These are phyloP conservation scores for Aspergillus sp. DNA, from an alignment of 2,329 filamentous ascomycete species.

Conservation along the genomic window DNA sequence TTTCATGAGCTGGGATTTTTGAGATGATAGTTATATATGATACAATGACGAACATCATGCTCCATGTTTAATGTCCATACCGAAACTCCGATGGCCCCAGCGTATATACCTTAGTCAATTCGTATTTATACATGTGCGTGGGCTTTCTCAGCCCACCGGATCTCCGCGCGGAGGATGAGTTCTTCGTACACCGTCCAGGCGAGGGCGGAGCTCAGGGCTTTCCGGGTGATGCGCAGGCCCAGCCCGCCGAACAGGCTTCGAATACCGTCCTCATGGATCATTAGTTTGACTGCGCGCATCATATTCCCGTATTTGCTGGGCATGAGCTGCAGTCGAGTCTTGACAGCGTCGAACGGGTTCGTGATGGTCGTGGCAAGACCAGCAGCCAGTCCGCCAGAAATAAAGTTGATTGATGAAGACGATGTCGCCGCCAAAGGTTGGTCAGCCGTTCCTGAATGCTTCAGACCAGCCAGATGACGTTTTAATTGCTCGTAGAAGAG, in stretches of 20 bases:
- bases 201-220: constrained; percentile 88
- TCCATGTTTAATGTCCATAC: not conserved
- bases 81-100: not conserved
- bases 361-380: constrained; percentile 82
- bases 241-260: constrained; percentile 82
- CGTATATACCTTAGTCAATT: not conserved
- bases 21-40: constrained; percentile 17
- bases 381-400: constrained; percentile 76
- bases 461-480: constrained; percentile 28
- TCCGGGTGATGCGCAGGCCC: constrained; percentile 80
- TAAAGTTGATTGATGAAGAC: constrained; percentile 71
- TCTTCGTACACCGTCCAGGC: constrained; percentile 98
- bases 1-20: constrained; percentile 21
- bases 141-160: constrained; percentile 31
- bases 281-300: constrained; percentile 69
- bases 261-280: constrained; percentile 78
- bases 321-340: constrained; percentile 90
- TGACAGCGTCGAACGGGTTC: constrained; percentile 95
- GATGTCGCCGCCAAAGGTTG: constrained; percentile 20
- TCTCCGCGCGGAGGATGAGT: constrained; percentile 71
- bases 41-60: constrained; percentile 9
- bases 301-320: constrained; percentile 80
- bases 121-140: constrained; percentile 16
- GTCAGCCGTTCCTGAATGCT: constrained; percentile 15
- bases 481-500: constrained; percentile 75